A percentile compares a stretch with the other conserved stretches of the same genome.
phyloP scores from a whole-genome alignment of 192 early-diverging fungal species.

The Coemansia interrupta region DNA sequence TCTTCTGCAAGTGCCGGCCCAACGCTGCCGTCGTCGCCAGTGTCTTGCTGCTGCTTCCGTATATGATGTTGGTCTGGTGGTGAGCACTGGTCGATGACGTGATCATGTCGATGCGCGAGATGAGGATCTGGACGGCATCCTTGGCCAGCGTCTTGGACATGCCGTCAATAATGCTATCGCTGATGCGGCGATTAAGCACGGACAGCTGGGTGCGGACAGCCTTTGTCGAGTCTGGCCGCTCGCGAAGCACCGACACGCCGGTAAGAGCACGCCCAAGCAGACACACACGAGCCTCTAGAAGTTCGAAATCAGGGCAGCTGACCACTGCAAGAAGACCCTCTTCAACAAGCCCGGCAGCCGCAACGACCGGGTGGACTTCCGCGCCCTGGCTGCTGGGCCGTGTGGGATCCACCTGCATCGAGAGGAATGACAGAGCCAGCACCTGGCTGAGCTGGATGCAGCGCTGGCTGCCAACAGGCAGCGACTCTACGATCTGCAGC shows the following conservation, averaged over 20 bases:
- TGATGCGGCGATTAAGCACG: conserved; percentile 28
- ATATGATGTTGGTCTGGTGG: conserved; percentile 3
- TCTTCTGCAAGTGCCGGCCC: background rate
- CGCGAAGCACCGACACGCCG: conserved; percentile 22
- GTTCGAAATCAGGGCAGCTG: conserved; percentile 14
- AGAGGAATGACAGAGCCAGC: conserved; percentile 6
- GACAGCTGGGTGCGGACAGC: conserved; percentile 22
- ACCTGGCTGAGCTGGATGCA: background rate
- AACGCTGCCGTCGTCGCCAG: background rate
- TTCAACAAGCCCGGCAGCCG: conserved; percentile 25
- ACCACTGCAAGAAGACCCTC: conserved; percentile 19
- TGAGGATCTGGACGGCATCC: conserved; percentile 39
- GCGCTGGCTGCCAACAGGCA: conserved; percentile 2
- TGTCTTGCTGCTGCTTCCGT: background rate
- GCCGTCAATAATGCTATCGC: conserved; percentile 28
- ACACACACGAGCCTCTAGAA: conserved; percentile 27
- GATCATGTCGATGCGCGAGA: conserved; percentile 31
- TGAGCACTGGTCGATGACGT: conserved; percentile 11
- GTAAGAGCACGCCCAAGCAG: conserved; percentile 37
- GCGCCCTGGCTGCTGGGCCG: background rate
- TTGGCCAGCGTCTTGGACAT: conserved; percentile 49
- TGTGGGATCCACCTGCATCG: background rate
- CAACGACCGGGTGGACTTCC: background rate
- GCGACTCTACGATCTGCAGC: background rate
- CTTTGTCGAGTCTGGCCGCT: conserved; percentile 11